Evolutionary conservation across 1,284 basidiomycete species (phyloP).

Genomic region (Sanghuangporus sanghuang): DNA sequence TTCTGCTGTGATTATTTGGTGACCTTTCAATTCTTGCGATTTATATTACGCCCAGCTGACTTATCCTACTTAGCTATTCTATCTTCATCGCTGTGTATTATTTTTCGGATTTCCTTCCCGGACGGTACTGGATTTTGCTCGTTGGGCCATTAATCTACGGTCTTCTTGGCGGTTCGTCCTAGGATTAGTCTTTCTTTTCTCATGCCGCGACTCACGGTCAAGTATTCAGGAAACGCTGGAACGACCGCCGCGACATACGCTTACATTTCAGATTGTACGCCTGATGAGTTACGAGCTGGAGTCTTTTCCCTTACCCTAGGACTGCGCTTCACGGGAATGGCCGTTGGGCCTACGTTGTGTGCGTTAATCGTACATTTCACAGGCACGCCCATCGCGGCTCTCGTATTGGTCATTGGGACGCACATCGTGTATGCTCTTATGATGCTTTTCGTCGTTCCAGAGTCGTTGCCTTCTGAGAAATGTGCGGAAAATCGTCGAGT

Average conservation of each 20-base stretch:
- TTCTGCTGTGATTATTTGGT: constrained; percentile 54
- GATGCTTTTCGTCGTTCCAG: constrained; percentile 64
- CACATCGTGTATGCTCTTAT: constrained; percentile 48
- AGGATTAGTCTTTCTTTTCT: background rate
- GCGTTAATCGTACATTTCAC: constrained; percentile 58
- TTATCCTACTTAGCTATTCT: constrained; percentile 39
- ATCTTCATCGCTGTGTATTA: constrained; percentile 63
- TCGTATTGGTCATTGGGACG: constrained; percentile 53
- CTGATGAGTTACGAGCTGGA: constrained; percentile 47
- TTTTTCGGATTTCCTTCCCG: constrained; percentile 60
- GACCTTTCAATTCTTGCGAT: constrained; percentile 22
- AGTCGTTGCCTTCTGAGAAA: constrained; percentile 51
- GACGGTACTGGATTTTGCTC: constrained; percentile 79
- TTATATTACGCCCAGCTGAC: background rate
- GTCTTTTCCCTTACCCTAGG: constrained; percentile 62
- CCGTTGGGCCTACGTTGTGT: constrained; percentile 70
- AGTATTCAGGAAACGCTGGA: constrained; percentile 41
- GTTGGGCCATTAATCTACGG: constrained; percentile 73
- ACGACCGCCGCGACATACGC: constrained; percentile 50
- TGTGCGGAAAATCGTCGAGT: constrained; percentile 21
- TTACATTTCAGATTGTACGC: constrained; percentile 59
- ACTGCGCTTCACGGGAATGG: constrained; percentile 60
- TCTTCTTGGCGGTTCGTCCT: constrained; percentile 61
- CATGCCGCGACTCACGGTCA: background rate
- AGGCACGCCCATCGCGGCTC: constrained; percentile 57